Base-by-base conservation (phyloP, 192 early-diverging fungal genomes). In the Backusella liffmaniae region DNA sequence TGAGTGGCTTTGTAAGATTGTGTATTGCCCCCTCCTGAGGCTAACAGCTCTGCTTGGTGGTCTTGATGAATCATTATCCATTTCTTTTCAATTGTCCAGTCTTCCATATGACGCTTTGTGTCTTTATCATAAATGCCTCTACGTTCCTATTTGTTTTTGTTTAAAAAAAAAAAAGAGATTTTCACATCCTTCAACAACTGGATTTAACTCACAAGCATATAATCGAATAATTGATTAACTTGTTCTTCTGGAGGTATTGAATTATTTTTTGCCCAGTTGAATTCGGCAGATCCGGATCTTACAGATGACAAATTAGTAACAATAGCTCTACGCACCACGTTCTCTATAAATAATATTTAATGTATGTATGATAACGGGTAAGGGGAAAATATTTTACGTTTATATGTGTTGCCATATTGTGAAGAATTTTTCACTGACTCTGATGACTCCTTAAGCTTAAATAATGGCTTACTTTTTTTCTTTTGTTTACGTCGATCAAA, bases 11-110 rank as follows among this genome's bases (percentile, higher is more conserved):
- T 34, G 18, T 35, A 16, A 15, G 21, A 15, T 16, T 42, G 41
- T 21, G 9, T n/a, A 32, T 67, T n/a, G 9, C 7, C n/a, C 30
- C n/a, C 70, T 26, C 72, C 67, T 7, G 71, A 66, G 46, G 84
- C 79, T 37, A 70, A 69, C 71, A 84, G 79, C 21, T 86, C 84
- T 10, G 80, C 80, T 34, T 84, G 72, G 39, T 83, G 73, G 32
- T 90, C 85, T 70, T 86, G 84, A 56, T 79, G 80, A 36, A 90
- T 82, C 75, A 90, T 81, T 7, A 87, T 69, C 85, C 88, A 87
- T 75, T 90, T 90, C 70, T 87, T 90, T 7, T 86, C 83, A 12
- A 79, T 70, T 10, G 82, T 53, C 59, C 85, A 81, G 41, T 73
- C 73, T 44, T 78, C 30, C 87, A 88, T 88, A 65, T 71, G 75